phyloP scores from a whole-genome alignment of 164 flowering plant genomes.

The Stephania japonica region DNA sequence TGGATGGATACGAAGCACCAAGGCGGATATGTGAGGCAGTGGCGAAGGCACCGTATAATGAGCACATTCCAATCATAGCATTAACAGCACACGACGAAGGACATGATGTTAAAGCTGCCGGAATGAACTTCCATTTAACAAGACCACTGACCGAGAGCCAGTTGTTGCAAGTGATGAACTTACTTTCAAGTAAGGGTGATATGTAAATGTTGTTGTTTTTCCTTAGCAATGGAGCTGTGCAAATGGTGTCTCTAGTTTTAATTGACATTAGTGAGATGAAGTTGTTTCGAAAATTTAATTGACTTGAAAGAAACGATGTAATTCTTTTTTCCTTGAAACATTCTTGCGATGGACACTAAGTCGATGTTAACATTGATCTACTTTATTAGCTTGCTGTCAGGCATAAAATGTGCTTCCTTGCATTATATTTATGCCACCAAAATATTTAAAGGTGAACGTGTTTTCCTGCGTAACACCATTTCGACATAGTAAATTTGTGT shows the following conservation, averaged over 20 bases:
- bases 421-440: not conserved
- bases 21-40: conserved; percentile 39
- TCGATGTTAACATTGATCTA: not conserved
- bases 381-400: not conserved
- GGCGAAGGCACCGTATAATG: conserved; percentile 30
- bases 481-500: too few relatives aligned
- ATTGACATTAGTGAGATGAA: not conserved
- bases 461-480: too few relatives aligned
- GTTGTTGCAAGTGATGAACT: conserved; percentile 20
- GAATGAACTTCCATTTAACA: conserved; percentile 48
- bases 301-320: not conserved
- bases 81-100: conserved; percentile 41
- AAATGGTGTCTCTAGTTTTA: too few relatives aligned
- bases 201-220: not conserved
- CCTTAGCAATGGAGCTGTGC: too few relatives aligned
- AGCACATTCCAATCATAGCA: conserved; percentile 52
- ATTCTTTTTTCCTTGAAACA: not conserved
- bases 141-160: conserved; percentile 27
- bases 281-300: not conserved
- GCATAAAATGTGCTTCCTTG: not conserved
- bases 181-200: not conserved
- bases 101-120: conserved; percentile 24
- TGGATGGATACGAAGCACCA: conserved; percentile 60
- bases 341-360: not conserved
- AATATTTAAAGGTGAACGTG: too few relatives aligned